Conservation (phyloP, 768 basidiomycete genomes). For the Boletus eberwhitei region DNA sequence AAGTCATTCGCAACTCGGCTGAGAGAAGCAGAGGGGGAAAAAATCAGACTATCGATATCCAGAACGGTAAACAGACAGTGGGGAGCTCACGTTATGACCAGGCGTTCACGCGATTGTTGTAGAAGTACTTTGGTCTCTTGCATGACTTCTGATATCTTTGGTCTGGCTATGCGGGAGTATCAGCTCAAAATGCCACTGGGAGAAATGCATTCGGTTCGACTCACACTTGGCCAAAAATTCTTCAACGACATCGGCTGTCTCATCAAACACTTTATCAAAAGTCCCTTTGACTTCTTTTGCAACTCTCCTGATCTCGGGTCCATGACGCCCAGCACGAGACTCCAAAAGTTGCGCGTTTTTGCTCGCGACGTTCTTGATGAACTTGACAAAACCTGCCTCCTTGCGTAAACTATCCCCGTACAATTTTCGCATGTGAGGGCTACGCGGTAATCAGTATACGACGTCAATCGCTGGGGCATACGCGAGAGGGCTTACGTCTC, state of each 20-base stretch:
- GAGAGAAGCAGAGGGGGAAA: not conserved
- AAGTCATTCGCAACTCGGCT: constrained; percentile 83
- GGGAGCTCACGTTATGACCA: constrained; percentile 82
- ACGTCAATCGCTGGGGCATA: not conserved
- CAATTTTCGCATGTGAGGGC: constrained; percentile 97
- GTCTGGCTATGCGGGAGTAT: constrained; percentile 59
- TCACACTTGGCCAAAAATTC: constrained; percentile 90
- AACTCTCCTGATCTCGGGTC: constrained; percentile 77
- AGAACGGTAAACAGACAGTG: not conserved
- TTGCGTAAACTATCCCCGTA: constrained; percentile 93
- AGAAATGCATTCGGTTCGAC: constrained; percentile 23
- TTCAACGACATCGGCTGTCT: constrained; percentile 89
- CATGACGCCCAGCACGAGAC: constrained; percentile 73
- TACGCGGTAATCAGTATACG: constrained; percentile 29
- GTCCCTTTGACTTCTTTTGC: constrained; percentile 91
- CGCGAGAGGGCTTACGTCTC: constrained; percentile 67
- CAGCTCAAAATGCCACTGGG: constrained; percentile 1
- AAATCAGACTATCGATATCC: not conserved
- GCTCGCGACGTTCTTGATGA: constrained; percentile 90
- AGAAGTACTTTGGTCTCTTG: constrained; percentile 90
- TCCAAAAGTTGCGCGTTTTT: constrained; percentile 78
- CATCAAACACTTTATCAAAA: constrained; percentile 93
- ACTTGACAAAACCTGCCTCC: constrained; percentile 96
- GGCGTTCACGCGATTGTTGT: constrained; percentile 84
- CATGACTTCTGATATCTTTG: constrained; percentile 83